These are phyloP conservation scores for Chaetomium strumarium DNA, from an alignment of 2,329 filamentous ascomycete genomes.

Conservation along the genomic window DNA sequence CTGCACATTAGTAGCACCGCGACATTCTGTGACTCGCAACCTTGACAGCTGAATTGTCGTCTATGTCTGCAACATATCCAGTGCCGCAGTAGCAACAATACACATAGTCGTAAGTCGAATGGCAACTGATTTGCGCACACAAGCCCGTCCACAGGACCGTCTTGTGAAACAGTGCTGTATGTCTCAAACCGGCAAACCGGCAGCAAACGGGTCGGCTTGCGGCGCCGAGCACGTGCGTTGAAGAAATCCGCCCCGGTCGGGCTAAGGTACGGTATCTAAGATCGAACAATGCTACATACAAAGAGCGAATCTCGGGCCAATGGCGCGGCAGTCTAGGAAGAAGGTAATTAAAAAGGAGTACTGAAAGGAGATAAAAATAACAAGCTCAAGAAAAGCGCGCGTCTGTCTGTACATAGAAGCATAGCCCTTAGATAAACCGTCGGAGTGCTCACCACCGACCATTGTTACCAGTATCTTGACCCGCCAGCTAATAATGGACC, in stretches of 20 bases:
- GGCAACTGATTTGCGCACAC: neutral
- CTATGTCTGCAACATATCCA: neutral
- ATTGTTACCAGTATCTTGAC: too few relatives aligned
- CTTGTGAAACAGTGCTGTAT: slow-evolving; percentile 5
- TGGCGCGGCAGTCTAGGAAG: too few relatives aligned
- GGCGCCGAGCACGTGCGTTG: neutral
- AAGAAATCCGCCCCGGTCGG: neutral
- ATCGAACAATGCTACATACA: neutral
- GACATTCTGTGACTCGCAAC: neutral
- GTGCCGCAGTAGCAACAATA: too few relatives aligned
- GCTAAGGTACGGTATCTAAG: neutral
- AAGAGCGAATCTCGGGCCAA: neutral
- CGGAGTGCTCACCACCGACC: slow-evolving; percentile 1
- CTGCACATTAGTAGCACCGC: too few relatives aligned
- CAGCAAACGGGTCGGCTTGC: neutral
- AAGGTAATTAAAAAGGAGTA: neutral
- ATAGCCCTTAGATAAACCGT: neutral
- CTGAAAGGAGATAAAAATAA: neutral
- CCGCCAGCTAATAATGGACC: neutral
- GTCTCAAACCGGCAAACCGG: slow-evolving; percentile 9
- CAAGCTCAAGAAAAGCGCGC: slow-evolving; percentile 6
- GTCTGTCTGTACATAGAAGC: neutral
- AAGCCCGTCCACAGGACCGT: neutral
- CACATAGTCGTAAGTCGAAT: too few relatives aligned
- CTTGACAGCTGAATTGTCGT: neutral